These are phyloP conservation scores for Grammothele lineata DNA, from an alignment of 768 basidiomycete genomes.

Conservation along the genomic window DNA sequence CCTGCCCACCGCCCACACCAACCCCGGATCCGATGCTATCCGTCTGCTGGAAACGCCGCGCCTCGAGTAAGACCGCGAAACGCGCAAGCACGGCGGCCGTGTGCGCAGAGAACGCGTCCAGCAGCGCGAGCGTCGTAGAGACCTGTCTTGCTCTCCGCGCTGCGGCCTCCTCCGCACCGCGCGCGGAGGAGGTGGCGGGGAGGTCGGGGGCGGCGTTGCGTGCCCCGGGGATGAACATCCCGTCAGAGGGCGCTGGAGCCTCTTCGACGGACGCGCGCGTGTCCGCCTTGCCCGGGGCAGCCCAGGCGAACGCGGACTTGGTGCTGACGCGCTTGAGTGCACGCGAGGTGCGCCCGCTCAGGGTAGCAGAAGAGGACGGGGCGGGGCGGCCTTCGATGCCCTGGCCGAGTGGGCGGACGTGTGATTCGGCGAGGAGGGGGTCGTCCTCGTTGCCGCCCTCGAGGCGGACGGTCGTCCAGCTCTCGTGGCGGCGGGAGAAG, in stretches of 20 bases:
- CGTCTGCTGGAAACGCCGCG: conserved; percentile 56
- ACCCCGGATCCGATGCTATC: conserved; percentile 17
- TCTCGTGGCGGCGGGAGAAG: conserved; percentile 37
- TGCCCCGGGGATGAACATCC: conserved; percentile 13
- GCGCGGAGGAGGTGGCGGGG: conserved; percentile 6
- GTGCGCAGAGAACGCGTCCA: conserved; percentile 58
- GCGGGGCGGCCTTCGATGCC: conserved; percentile 10
- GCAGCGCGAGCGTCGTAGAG: conserved; percentile 50
- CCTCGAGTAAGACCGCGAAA: conserved; percentile 41
- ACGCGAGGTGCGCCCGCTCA: conserved; percentile 1
- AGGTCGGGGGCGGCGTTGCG: conserved; percentile 6
- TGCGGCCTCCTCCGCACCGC: not conserved
- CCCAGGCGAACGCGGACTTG: conserved; percentile 44
- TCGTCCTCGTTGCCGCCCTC: conserved; percentile 53
- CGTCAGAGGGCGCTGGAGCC: conserved; percentile 7
- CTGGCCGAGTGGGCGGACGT: conserved; percentile 29
- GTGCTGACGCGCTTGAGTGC: conserved; percentile 37
- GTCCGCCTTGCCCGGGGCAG: conserved; percentile 27
- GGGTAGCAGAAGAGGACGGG: not conserved
- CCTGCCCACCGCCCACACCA: conserved; percentile 10
- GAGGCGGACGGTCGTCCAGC: conserved; percentile 53
- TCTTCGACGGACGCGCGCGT: conserved; percentile 17
- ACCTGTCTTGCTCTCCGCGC: conserved; percentile 30
- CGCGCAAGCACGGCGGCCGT: conserved; percentile 23
- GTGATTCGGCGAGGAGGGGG: conserved; percentile 16